phyloP scores from a whole-genome alignment of 2,329 filamentous ascomycete species.

The Ilyonectria mors-panacis region DNA sequence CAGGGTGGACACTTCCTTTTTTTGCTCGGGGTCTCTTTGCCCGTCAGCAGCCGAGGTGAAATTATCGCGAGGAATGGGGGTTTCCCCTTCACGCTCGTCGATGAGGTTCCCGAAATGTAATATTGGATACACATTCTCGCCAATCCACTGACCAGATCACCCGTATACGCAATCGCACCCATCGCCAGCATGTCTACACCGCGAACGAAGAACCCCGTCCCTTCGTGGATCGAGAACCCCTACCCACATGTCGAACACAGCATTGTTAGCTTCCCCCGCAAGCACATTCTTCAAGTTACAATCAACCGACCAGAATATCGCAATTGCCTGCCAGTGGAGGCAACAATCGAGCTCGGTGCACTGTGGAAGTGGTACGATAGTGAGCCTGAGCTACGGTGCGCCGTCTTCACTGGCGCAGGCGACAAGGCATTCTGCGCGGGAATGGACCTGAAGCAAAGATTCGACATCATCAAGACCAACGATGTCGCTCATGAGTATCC shows the following conservation, averaged over 20 bases:
- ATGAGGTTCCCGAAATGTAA: constrained; percentile 10
- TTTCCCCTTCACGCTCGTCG: background rate
- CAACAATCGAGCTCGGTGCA: constrained; percentile 56
- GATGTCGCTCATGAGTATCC: constrained; percentile 45
- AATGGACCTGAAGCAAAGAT: constrained; percentile 67
- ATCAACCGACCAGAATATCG: constrained; percentile 59
- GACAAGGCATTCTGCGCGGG: constrained; percentile 67
- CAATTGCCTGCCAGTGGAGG: constrained; percentile 58
- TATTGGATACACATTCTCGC: background rate
- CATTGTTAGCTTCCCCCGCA: constrained; percentile 57
- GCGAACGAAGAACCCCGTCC: constrained; percentile 48
- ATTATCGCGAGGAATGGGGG: background rate
- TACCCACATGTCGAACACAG: constrained; percentile 52
- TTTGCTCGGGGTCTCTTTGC: constrained; percentile 8
- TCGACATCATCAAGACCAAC: constrained; percentile 47
- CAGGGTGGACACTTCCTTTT: background rate
- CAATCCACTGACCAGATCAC: background rate
- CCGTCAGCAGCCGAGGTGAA: constrained; percentile 30
- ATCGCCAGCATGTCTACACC: constrained; percentile 40
- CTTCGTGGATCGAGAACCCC: constrained; percentile 52
- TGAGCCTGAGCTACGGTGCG: constrained; percentile 64
- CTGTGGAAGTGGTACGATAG: constrained; percentile 67
- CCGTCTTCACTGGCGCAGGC: constrained; percentile 67
- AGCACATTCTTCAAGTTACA: constrained; percentile 60
- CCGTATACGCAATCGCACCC: background rate